Base-by-base conservation (phyloP, 768 basidiomycete genomes). In the Mycena amicta region DNA sequence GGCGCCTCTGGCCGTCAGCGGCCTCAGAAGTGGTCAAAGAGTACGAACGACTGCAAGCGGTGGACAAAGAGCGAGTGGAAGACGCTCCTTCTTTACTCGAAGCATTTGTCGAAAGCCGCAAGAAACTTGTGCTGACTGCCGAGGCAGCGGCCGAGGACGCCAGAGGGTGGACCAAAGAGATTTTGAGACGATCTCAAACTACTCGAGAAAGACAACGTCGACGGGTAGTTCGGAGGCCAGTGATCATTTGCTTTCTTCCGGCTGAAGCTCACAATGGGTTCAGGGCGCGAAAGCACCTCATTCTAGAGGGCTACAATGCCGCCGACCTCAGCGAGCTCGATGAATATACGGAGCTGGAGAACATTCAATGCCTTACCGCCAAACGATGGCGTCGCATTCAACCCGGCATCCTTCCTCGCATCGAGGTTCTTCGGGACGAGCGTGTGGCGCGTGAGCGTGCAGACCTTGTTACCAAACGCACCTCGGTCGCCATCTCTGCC, bases 331-430 rank as follows among this genome's bases (percentile, higher is more conserved):
- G 47, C 0, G 28, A 23, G 3, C 27, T 47, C 22, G n/a, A 15
- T 1, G 15, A 28, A 18, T 29, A 16, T 12, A 5, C 50, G 2
- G 23, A 37, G n/a, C 56, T 62, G 12, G 53, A 58, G 28, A 8
- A 29, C 31, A 47, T 62, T 41, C 53, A 56, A 30, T 47, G 52
- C 33, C 50, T 62, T 16, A 62, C 56, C 2, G 52, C 61, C 40
- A 58, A 55, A 37, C 61, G 50, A 28, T 62, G 61, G 61, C 26
- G 55, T 50, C 57, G 53, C 5, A 47, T 50, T 5, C 61, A 56
- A n/a, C 56, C 61, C 6, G n/a, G 50, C 26, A 3, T 58, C 22
- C 41, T 62, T 20, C 56, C 61, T 3, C 53, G 54, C 33, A 37
- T 62, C 3, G 40, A 29, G n/a, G 33, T 18, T 22, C 40, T 56